Evolutionary conservation across 2,329 filamentous ascomycete species (phyloP), one percentile per base, ranked within the genome.

Genomic region (Podosphaera xanthii): DNA sequence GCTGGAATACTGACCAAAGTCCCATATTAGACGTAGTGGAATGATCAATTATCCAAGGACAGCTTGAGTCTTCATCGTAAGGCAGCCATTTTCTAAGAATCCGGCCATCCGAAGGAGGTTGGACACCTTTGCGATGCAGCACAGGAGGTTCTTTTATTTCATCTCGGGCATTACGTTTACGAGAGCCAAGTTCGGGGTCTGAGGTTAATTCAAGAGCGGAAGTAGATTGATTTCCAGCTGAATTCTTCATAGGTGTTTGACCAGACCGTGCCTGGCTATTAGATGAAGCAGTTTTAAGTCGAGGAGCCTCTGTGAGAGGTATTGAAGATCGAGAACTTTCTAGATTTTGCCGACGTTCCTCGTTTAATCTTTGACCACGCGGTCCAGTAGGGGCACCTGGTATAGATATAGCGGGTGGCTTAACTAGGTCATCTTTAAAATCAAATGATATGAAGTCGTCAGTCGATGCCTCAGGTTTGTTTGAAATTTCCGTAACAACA

Each of bases 391-490:
- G 65, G 35, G 66, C 63, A 34, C 63, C 62, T 40, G 36, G 10
- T 6, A 40, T 40, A 40, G 36, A 40, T 5, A 40, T 10, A 6
- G 36, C 36, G 10, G 36, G 36, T 10, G 36, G 36, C 36, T 22
- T 42, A 30, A 7, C n/a, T 40, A 63, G 58, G 30, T 71, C 69
- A 30, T 83, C 80, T 54, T 77, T 78, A 52, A 86, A 76, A 64
- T 83, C 85, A 61, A 91, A 86, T 0, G 91, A 94, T 59, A 98
- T 95, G 68, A 96, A 97, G 64, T 98, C 91, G 60, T 86, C 84
- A 31, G 77, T 75, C 54, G 82, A 77, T 0, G 77, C 74, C 31
- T 81, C 76, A 0, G 77, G 72, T 9, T 75, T 72, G 0, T 75
- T 70, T 36, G 77, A 74, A 34, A 75, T 72, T 8, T 66, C 67